A percentile compares a stretch with the other conserved stretches of the same genome.
Evolutionary conservation across 352 stramenopile species (phyloP).

Genomic region (Pythium monospermum): DNA sequence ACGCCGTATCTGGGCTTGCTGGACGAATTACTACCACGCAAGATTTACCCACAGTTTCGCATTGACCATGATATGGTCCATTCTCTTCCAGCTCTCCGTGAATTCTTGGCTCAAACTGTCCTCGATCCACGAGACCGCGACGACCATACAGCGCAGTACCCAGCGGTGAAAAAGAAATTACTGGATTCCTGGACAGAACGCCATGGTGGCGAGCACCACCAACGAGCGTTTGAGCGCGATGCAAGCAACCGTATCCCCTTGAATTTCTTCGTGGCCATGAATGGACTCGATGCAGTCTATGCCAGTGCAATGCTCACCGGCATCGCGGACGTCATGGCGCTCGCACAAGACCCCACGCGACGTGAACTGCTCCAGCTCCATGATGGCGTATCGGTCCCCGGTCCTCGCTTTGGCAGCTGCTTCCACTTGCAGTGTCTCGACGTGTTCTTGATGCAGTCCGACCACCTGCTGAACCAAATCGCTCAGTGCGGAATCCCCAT

Average conservation of each 20-base stretch:
- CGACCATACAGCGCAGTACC: not conserved
- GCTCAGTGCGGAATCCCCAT: too few species aligned
- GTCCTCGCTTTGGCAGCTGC: too few species aligned
- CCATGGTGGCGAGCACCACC: not conserved
- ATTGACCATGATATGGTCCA: not conserved
- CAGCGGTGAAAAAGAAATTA: too few species aligned
- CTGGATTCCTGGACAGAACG: too few species aligned
- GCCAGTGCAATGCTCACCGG: not conserved
- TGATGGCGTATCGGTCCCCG: too few species aligned
- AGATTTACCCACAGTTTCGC: constrained; percentile 4
- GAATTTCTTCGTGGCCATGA: not conserved
- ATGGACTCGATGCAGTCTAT: not conserved
- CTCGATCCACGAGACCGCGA: not conserved
- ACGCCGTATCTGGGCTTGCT: not conserved
- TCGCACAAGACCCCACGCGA: not conserved
- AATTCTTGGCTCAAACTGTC: too few species aligned
- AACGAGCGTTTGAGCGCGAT: not conserved
- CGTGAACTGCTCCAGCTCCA: not conserved
- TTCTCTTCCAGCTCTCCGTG: too few species aligned
- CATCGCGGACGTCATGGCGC: not conserved
- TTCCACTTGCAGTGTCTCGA: too few species aligned
- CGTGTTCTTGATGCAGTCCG: too few species aligned
- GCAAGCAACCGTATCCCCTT: not conserved
- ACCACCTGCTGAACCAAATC: too few species aligned
- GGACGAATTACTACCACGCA: not conserved